phyloP scores from a whole-genome alignment of 1,284 basidiomycete species.

The Violaceomyces palustris region DNA sequence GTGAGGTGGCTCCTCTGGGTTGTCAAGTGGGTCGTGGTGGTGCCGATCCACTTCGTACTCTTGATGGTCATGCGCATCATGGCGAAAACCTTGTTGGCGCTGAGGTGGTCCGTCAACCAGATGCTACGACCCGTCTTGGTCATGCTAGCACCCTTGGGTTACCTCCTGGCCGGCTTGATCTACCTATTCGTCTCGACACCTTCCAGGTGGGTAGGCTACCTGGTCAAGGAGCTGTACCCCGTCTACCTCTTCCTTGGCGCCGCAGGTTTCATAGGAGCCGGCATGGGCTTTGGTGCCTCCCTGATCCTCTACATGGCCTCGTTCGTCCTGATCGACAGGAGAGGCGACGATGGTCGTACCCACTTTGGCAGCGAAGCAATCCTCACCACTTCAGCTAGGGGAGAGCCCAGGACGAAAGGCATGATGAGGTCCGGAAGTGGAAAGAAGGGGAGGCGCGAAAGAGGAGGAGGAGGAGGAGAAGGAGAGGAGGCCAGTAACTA shows the following conservation, averaged over 20 bases:
- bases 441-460: not conserved
- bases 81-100: no score
- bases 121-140: constrained; percentile 8
- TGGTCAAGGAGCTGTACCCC: constrained; percentile 18
- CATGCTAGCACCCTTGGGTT: constrained; percentile 12
- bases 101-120: no score
- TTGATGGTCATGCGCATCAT: no score
- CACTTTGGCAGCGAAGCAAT: not conserved
- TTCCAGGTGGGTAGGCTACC: not conserved
- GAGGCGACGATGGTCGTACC: not conserved
- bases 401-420: not conserved
- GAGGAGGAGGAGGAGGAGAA: constrained; percentile 1
- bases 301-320: constrained; percentile 12
- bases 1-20: not conserved
- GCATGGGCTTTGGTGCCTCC: constrained; percentile 10
- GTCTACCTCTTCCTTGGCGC: constrained; percentile 32
- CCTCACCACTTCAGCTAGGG: not conserved
- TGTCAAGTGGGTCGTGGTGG: not conserved
- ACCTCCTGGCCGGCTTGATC: constrained; percentile 12
- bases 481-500: no score
- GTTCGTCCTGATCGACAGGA: constrained; percentile 16
- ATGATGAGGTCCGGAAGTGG: not conserved
- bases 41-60: constrained; percentile 2
- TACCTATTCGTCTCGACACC: constrained; percentile 17
- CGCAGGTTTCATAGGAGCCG: constrained; percentile 11